Conservation (phyloP, 768 basidiomycete genomes). For the Tricholoma matsutake region DNA sequence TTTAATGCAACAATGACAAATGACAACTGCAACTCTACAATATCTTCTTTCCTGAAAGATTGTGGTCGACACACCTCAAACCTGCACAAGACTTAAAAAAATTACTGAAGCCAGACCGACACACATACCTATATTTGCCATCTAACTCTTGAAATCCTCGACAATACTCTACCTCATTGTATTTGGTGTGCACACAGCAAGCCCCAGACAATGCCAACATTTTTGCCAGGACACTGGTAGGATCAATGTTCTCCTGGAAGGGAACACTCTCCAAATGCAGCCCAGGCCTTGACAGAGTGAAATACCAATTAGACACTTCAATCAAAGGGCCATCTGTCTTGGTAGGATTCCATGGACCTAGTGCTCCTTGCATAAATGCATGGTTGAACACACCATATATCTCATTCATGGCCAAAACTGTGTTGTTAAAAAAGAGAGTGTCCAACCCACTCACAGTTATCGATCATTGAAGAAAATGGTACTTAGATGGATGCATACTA, state of each 20-base stretch:
- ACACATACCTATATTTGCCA: background rate
- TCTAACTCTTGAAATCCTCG: background rate
- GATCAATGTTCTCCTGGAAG: background rate
- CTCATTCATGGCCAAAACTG: background rate
- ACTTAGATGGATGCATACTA: background rate
- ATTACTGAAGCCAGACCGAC: background rate
- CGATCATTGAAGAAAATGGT: background rate
- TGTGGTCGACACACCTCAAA: background rate
- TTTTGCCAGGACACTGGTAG: background rate
- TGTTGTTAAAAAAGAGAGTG: background rate
- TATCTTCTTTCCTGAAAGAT: background rate
- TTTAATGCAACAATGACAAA: background rate
- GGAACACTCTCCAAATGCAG: background rate
- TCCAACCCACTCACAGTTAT: background rate
- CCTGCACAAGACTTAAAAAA: background rate
- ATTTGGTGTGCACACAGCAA: background rate
- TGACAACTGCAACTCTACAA: background rate
- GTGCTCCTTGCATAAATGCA: background rate
- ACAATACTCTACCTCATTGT: background rate
- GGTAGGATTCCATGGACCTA: background rate
- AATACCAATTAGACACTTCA: background rate
- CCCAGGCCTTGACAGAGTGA: background rate
- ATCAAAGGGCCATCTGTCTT: background rate
- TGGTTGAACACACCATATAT: background rate
- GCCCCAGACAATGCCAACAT: background rate